Evolutionary conservation across 495 filamentous ascomycete species (phyloP).

Genomic region (Articulospora tetracladia): DNA sequence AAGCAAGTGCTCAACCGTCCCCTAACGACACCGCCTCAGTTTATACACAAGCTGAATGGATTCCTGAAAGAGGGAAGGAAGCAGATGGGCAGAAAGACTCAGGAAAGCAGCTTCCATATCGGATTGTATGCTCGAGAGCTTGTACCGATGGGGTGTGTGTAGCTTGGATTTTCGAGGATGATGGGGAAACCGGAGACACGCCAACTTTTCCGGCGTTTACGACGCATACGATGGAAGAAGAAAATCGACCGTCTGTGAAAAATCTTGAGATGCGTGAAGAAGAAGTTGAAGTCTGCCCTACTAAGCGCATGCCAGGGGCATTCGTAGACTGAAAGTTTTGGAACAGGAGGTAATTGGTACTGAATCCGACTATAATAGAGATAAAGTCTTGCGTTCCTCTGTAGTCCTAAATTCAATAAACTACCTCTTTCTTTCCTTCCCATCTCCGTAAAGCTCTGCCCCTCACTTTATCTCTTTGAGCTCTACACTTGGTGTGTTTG

Average conservation of each 20-base stretch:
- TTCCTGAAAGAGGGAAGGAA: no score
- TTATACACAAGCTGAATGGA: no score
- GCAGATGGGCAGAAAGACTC: no score
- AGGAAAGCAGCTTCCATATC: slow-evolving; percentile 1
- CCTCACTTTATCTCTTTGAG: no score
- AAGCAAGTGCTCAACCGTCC: no score
- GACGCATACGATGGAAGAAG: neutral
- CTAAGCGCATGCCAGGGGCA: neutral
- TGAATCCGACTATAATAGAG: no score
- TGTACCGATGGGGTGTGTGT: slow-evolving; percentile 10
- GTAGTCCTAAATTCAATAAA: no score
- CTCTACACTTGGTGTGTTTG: no score
- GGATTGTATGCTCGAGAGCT: neutral
- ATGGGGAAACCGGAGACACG: neutral
- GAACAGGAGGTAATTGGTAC: neutral
- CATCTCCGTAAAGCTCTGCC: no score
- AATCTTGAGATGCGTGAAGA: neutral
- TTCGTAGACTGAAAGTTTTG: neutral
- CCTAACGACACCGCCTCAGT: no score
- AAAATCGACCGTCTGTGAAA: neutral
- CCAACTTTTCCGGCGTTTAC: neutral
- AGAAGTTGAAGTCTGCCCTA: neutral
- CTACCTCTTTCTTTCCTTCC: no score
- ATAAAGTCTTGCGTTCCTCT: no score
- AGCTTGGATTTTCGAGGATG: slow-evolving; percentile 10